Percentiles rank a stretch among this genome's conserved stretches.
Evolutionary conservation across 1,284 basidiomycete species (phyloP).

Genomic region (Malassezia restricta): DNA sequence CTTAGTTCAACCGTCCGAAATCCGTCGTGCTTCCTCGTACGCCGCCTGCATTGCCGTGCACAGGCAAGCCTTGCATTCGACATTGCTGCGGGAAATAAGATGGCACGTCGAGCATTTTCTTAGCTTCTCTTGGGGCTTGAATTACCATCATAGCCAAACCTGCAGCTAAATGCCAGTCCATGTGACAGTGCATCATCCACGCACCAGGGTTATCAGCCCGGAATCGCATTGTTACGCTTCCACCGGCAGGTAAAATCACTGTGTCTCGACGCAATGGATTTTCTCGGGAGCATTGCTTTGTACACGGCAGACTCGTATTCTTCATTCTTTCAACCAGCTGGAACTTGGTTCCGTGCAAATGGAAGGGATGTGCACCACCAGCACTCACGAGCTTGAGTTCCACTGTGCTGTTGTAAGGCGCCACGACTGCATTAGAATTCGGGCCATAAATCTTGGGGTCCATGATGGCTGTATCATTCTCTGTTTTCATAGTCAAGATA

Average conservation of each 20-base stretch:
- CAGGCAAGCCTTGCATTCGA: constrained; percentile 54
- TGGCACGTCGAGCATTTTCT: background rate
- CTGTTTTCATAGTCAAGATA: background rate
- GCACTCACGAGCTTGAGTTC: constrained; percentile 74
- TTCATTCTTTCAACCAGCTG: constrained; percentile 58
- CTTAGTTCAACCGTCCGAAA: too few species aligned
- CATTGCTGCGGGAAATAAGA: background rate
- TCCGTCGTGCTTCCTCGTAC: constrained; percentile 21
- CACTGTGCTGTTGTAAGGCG: constrained; percentile 64
- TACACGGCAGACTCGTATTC: constrained; percentile 51
- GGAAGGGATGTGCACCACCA: constrained; percentile 57
- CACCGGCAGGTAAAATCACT: constrained; percentile 52
- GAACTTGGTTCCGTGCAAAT: constrained; percentile 23
- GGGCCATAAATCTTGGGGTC: constrained; percentile 16
- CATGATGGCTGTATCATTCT: constrained; percentile 52
- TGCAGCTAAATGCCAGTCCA: constrained; percentile 58
- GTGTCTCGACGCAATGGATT: constrained; percentile 67
- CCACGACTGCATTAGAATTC: constrained; percentile 53
- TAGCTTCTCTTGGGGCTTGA: constrained; percentile 55
- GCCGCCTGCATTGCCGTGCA: constrained; percentile 38
- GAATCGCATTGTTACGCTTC: constrained; percentile 58
- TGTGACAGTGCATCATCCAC: constrained; percentile 51
- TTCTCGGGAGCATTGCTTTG: constrained; percentile 41
- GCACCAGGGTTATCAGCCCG: constrained; percentile 69
- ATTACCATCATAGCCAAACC: constrained; percentile 65